These are phyloP conservation scores for Colletotrichum sp. DNA, from an alignment of 2,329 filamentous ascomycete genomes.

Conservation along the genomic window DNA sequence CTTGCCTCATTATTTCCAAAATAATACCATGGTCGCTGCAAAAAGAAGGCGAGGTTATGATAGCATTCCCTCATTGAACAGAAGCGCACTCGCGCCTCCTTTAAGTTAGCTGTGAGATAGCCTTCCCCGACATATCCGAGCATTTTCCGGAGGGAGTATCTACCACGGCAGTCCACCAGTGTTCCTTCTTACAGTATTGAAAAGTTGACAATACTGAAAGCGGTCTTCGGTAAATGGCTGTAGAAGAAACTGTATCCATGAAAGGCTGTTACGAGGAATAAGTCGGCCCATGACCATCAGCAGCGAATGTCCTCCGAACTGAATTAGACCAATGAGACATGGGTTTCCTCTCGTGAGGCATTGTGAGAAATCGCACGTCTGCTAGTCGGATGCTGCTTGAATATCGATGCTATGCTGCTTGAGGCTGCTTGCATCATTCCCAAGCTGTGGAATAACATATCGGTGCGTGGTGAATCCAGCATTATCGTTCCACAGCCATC, in stretches of 20 bases:
- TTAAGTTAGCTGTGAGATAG: background rate
- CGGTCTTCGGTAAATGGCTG: background rate
- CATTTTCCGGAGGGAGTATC: background rate
- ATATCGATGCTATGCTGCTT: background rate
- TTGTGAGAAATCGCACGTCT: background rate
- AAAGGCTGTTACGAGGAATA: background rate
- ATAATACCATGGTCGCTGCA: background rate
- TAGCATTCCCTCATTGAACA: background rate
- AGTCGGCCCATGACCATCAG: background rate
- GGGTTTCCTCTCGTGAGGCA: background rate
- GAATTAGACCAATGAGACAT: background rate
- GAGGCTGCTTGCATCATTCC: background rate
- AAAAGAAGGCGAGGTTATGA: background rate
- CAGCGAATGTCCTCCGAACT: background rate
- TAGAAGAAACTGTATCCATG: background rate
- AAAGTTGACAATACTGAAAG: background rate
- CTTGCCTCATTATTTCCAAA: background rate
- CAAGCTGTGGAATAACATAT: background rate
- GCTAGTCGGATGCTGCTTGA: background rate
- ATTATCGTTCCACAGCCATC: background rate
- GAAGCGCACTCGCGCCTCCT: background rate
- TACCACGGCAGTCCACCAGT: background rate
- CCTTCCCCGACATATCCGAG: background rate
- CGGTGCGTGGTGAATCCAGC: background rate
- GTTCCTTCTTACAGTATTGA: background rate